Percentiles rank a stretch among this genome's conserved stretches.
Conservation (phyloP, 140 eudicot genomes). For the Bidens hawaiensis region DNA sequence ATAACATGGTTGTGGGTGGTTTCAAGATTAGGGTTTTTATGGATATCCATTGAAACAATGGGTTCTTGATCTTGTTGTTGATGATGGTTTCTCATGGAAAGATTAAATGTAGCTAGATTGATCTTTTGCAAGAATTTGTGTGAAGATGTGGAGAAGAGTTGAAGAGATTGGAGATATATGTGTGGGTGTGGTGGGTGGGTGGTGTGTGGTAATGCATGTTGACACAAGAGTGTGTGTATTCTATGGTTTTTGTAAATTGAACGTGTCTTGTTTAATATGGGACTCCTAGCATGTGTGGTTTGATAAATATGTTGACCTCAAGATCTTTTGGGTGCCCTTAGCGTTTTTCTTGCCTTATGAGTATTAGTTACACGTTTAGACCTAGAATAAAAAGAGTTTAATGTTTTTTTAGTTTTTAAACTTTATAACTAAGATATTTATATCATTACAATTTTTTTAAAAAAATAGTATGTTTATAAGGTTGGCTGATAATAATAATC, state of each 20-base stretch:
- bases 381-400: no score
- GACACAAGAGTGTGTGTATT: constrained; percentile 39
- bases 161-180: constrained; percentile 16
- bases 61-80: constrained; percentile 3
- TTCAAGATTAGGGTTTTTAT: constrained; percentile 20
- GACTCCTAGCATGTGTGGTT: constrained; percentile 37
- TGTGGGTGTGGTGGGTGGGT: constrained; percentile 20
- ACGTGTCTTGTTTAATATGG: constrained; percentile 58
- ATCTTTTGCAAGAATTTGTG: background rate
- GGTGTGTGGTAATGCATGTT: constrained; percentile 52
- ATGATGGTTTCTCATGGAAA: constrained; percentile 13
- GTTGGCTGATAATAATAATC: no score
- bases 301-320: no score
- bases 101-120: background rate
- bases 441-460: no score
- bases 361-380: no score
- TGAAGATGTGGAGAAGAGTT: constrained; percentile 21
- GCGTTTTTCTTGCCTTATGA: no score
- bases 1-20: constrained; percentile 16
- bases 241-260: constrained; percentile 61
- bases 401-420: no score
- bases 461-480: no score
- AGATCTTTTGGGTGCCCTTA: no score
- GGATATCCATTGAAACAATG: constrained; percentile 12
- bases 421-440: no score